Percentiles rank a stretch among this genome's conserved stretches.
phyloP scores from a whole-genome alignment of 768 basidiomycete species.

The Asterophora lycoperdoides region DNA sequence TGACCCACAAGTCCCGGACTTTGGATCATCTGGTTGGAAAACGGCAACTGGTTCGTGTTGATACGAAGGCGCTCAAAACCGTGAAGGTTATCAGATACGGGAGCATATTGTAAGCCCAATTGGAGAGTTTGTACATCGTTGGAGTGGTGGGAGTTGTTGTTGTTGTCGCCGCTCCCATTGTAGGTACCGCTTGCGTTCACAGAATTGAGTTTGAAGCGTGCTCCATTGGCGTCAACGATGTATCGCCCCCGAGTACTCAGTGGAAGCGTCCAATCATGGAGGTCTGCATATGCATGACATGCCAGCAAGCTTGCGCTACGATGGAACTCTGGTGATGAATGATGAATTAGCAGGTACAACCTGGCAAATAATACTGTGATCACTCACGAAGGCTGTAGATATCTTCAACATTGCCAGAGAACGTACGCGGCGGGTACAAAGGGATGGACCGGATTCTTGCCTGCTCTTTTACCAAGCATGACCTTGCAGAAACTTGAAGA shows the following conservation, averaged over 20 bases:
- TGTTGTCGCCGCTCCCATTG: constrained; percentile 14
- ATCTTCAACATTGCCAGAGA: not conserved
- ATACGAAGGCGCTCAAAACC: constrained; percentile 12
- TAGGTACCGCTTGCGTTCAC: constrained; percentile 16
- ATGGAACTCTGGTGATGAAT: not conserved
- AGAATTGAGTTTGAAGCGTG: constrained; percentile 15
- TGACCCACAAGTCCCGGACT: constrained; percentile 10
- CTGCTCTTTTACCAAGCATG: not conserved
- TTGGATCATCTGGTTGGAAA: constrained; percentile 18
- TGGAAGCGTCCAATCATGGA: constrained; percentile 12
- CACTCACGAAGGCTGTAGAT: not conserved
- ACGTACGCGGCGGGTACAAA: not conserved
- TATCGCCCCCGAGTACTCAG: constrained; percentile 16
- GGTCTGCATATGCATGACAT: constrained; percentile 1
- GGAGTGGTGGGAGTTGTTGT: constrained; percentile 12
- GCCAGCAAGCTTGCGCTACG: not conserved
- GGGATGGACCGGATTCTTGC: not conserved
- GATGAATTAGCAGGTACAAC: not conserved
- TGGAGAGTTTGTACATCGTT: constrained; percentile 14
- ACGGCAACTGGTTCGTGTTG: constrained; percentile 12
- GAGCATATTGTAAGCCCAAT: constrained; percentile 10
- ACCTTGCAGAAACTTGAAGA: too few relatives aligned
- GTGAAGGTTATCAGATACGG: constrained; percentile 9
- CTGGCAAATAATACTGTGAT: not conserved
- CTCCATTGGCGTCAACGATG: constrained; percentile 12